Conservation (phyloP, 169 alveolate genomes). For the Plasmodium vinckei region DNA sequence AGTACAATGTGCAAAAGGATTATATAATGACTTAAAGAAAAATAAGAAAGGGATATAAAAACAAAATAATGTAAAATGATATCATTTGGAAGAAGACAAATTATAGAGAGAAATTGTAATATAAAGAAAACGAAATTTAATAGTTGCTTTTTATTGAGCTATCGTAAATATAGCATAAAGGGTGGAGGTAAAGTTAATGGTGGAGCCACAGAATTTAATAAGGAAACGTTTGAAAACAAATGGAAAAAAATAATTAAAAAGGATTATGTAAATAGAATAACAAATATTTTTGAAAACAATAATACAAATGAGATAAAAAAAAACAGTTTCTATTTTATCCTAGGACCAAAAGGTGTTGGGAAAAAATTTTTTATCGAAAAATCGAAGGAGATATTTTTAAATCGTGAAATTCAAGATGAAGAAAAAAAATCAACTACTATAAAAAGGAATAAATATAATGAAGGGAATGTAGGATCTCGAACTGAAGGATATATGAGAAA, state of each 20-base stretch:
- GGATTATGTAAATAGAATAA: constrained; percentile 32
- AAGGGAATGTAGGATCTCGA: too few species aligned
- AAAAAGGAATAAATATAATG: background rate
- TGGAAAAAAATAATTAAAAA: constrained; percentile 38
- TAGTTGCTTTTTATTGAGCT: background rate
- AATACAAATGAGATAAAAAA: background rate
- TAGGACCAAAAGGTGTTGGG: constrained; percentile 62
- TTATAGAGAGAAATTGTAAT: too few species aligned
- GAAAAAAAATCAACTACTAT: background rate
- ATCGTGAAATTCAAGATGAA: background rate
- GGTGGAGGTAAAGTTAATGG: background rate
- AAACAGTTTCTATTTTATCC: constrained; percentile 31
- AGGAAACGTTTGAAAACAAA: constrained; percentile 18
- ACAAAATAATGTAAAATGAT: too few species aligned
- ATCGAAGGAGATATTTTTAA: constrained; percentile 27
- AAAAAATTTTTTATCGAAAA: constrained; percentile 46
- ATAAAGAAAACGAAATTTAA: too few species aligned
- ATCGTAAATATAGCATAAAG: background rate
- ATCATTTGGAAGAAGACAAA: too few species aligned
- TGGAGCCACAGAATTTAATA: background rate
- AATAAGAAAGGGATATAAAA: too few species aligned
- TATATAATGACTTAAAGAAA: too few species aligned
- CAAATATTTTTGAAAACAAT: constrained; percentile 22
- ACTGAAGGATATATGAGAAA: background rate
- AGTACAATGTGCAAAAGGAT: too few species aligned